A percentile compares a stretch with the other conserved stretches of the same genome.
Evolutionary conservation across 306 rosid genomes (phyloP).

Genomic region (Quercus suber): DNA sequence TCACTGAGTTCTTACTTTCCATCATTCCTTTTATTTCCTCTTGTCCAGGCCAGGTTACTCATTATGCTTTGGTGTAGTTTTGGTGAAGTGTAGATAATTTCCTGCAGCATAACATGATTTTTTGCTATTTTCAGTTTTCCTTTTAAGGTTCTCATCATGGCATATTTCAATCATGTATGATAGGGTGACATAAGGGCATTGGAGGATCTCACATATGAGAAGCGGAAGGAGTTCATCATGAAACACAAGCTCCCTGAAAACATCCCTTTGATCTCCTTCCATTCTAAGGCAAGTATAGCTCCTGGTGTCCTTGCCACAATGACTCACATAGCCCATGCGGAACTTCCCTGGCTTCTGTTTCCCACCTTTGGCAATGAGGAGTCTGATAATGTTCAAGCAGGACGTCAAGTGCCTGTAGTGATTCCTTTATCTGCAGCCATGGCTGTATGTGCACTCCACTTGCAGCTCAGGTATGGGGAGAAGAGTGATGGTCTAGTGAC

Average conservation of each 20-base stretch:
- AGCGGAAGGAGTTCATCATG: conserved; percentile 66
- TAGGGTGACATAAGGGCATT: conserved; percentile 77
- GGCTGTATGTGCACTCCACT: conserved; percentile 75
- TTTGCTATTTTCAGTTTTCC: not conserved
- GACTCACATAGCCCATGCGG: conserved; percentile 82
- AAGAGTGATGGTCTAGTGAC: conserved; percentile 76
- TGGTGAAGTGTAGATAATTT: not conserved
- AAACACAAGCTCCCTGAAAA: conserved; percentile 61
- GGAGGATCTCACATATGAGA: conserved; percentile 85
- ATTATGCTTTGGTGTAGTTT: not conserved
- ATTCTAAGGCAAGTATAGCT: conserved; percentile 64
- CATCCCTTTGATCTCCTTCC: conserved; percentile 68
- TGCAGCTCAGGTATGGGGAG: conserved; percentile 72
- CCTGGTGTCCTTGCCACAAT: conserved; percentile 72
- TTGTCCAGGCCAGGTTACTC: not conserved
- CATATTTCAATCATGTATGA: not conserved
- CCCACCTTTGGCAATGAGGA: conserved; percentile 27
- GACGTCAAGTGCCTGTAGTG: conserved; percentile 59
- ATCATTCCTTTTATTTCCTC: not conserved
- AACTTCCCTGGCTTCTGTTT: conserved; percentile 62
- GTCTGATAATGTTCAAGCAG: conserved; percentile 30
- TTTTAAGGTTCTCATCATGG: not conserved
- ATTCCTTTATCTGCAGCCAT: conserved; percentile 74
- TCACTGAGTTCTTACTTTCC: not conserved
- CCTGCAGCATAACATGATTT: not conserved